Conservation (phyloP, 495 filamentous ascomycete genomes). For the Tuber melanosporum region DNA sequence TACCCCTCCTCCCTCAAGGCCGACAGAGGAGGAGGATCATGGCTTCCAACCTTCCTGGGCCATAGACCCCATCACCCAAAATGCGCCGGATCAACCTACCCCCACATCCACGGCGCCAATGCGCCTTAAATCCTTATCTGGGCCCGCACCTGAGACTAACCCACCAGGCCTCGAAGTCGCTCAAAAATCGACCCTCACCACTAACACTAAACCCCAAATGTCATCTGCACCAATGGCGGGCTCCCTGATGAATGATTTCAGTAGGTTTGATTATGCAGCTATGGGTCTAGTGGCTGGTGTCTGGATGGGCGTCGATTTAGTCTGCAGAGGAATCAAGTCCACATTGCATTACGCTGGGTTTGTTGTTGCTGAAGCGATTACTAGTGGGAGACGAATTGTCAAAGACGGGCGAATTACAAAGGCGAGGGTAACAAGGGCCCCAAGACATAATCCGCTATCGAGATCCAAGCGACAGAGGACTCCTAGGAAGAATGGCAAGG, state of each 20-base stretch:
- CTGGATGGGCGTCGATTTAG: constrained; percentile 14
- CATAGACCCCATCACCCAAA: constrained; percentile 14
- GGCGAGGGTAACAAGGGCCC: background rate
- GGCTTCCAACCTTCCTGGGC: constrained; percentile 39
- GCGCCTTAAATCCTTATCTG: background rate
- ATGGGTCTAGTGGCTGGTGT: constrained; percentile 17
- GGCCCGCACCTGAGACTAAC: background rate
- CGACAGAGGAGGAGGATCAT: constrained; percentile 18
- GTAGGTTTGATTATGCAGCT: constrained; percentile 18
- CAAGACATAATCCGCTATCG: constrained; percentile 5
- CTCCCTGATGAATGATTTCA: background rate
- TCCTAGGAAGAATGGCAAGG: constrained; percentile 21
- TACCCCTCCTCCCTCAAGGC: background rate
- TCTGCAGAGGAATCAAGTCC: constrained; percentile 14
- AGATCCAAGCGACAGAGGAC: background rate
- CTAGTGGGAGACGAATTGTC: constrained; percentile 12
- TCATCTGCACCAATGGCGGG: background rate
- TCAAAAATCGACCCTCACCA: background rate
- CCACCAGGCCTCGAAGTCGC: background rate
- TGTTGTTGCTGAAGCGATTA: constrained; percentile 11
- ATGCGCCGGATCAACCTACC: background rate
- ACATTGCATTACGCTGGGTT: constrained; percentile 27
- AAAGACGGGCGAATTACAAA: background rate
- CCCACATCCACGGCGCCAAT: background rate
- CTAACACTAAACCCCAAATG: background rate